Percentiles rank a stretch among this genome's conserved stretches.
Conservation (phyloP, 116 monocot species). For the Cymodocea nodosa region DNA sequence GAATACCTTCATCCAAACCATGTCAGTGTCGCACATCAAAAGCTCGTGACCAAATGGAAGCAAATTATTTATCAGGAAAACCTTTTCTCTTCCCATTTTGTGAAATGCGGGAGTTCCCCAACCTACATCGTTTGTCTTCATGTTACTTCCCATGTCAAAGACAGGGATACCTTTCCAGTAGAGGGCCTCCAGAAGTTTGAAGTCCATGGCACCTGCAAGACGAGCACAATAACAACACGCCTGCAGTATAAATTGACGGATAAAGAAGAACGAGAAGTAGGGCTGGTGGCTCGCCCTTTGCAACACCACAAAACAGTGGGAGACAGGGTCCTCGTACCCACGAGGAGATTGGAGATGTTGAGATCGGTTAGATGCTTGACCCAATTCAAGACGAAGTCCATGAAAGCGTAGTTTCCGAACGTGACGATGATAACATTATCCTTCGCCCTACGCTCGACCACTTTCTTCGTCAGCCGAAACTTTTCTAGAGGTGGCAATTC, state of each 20-base stretch:
- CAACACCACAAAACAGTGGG: neutral
- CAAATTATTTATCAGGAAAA: slow-evolving; percentile 72
- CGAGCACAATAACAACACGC: neutral
- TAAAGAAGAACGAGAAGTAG: neutral
- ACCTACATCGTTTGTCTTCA: slow-evolving; percentile 74
- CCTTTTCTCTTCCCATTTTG: slow-evolving; percentile 94
- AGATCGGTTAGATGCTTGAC: slow-evolving; percentile 86
- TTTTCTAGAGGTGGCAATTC: slow-evolving; percentile 42
- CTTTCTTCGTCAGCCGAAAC: slow-evolving; percentile 59
- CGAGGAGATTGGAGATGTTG: slow-evolving; percentile 65
- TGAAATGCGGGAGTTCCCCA: slow-evolving; percentile 91
- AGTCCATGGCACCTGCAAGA: slow-evolving; percentile 80
- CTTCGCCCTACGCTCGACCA: slow-evolving; percentile 40
- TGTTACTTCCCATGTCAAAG: slow-evolving; percentile 90
- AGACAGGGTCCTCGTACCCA: slow-evolving; percentile 27
- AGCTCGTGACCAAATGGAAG: slow-evolving; percentile 77
- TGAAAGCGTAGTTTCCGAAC: slow-evolving; percentile 88
- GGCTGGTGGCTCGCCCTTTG: neutral
- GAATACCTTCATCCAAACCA: slow-evolving; percentile 93
- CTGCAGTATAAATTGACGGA: neutral
- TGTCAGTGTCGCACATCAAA: slow-evolving; percentile 89
- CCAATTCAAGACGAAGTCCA: slow-evolving; percentile 92
- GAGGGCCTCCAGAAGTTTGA: slow-evolving; percentile 58
- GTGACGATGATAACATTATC: slow-evolving; percentile 81
- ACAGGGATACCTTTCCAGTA: slow-evolving; percentile 92